phyloP scores from a whole-genome alignment of 768 basidiomycete genomes.

The Panaeolus cyanescens region DNA sequence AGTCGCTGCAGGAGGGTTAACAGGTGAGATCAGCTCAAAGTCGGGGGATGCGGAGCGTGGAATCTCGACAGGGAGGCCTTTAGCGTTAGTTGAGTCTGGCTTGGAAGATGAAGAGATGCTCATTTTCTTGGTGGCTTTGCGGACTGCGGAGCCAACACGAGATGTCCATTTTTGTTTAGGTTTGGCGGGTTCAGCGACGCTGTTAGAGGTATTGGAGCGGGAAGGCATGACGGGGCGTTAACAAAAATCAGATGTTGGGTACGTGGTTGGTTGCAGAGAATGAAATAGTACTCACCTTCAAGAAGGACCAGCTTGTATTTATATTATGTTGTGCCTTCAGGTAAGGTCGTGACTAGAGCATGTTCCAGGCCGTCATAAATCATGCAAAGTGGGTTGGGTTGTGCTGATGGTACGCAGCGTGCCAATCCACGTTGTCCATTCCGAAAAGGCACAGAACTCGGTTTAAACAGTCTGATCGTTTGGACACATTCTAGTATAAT shows the following conservation, averaged over 20 bases:
- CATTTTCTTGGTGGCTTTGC: not conserved
- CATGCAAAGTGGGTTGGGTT: not conserved
- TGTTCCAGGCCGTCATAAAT: not conserved
- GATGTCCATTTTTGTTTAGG: not conserved
- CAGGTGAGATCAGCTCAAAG: not conserved
- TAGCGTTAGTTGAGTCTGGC: not conserved
- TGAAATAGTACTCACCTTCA: not conserved
- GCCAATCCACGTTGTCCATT: not conserved
- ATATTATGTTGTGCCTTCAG: not conserved
- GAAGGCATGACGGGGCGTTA: not conserved
- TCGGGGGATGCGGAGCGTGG: not conserved
- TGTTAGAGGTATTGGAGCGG: not conserved
- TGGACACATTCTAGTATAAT: not conserved
- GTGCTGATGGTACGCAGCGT: not conserved
- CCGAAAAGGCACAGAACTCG: not conserved
- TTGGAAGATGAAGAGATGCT: not conserved
- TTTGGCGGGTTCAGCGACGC: not conserved
- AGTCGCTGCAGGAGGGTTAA: not conserved
- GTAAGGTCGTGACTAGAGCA: conserved; percentile 4
- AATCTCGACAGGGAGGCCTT: not conserved
- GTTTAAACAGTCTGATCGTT: not conserved
- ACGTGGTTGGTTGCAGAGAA: not conserved
- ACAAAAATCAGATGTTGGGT: not conserved
- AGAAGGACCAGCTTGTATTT: not conserved
- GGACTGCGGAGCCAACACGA: not conserved